phyloP scores from a whole-genome alignment of 441 rosid species.

The Jatropha podagrica region DNA sequence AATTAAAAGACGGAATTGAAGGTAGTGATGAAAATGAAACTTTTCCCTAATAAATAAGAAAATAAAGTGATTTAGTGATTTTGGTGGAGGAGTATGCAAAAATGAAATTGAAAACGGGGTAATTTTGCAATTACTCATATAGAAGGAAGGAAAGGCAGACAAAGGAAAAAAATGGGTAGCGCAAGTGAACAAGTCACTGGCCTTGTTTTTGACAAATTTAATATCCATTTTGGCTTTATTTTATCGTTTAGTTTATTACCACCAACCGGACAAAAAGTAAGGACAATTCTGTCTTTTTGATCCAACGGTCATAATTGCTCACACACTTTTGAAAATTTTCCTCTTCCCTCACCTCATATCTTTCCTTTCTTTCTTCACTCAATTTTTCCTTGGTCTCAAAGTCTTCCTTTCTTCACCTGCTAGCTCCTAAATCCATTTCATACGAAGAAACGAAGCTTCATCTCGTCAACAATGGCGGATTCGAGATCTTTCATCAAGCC shows the following conservation, averaged over 20 bases:
- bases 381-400: slow-evolving; percentile 59
- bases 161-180: neutral
- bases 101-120: neutral
- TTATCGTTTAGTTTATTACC: neutral
- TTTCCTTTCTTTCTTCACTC: slow-evolving; percentile 22
- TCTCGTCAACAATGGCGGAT: slow-evolving; percentile 50
- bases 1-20: too few relatives aligned
- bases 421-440: slow-evolving; percentile 4
- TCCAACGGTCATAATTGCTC: slow-evolving; percentile 33
- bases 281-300: slow-evolving; percentile 43
- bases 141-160: neutral
- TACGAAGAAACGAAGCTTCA: neutral
- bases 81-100: neutral
- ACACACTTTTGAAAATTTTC: slow-evolving; percentile 31
- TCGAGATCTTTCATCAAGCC: slow-evolving; percentile 30
- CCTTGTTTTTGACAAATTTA: neutral
- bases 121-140: neutral
- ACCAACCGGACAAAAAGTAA: neutral
- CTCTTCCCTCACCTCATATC: slow-evolving; percentile 16
- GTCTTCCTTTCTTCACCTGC: slow-evolving; percentile 60
- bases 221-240: neutral
- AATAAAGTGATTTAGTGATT: neutral
- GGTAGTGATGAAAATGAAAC: too few relatives aligned
- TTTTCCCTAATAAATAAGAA: too few relatives aligned
- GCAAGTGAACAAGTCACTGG: neutral